Evolutionary conservation across 306 rosid genomes (phyloP), one percentile per base, ranked within the genome.

Genomic region (Lathyrus aphaca): DNA sequence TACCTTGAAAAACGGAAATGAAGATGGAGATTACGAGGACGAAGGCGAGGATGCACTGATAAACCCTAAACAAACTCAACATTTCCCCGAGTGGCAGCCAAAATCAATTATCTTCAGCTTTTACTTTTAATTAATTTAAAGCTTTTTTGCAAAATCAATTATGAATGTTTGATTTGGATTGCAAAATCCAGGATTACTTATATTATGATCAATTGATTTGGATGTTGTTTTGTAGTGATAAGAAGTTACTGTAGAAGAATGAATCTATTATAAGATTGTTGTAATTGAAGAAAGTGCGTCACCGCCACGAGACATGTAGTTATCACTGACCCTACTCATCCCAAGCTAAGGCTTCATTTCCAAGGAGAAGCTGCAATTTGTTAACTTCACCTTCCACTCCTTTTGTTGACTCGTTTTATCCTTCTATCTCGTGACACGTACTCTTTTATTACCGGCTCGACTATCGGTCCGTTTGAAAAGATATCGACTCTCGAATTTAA

Each of bases 31-130:
- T 39, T 3, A 77, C 25, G 21, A 82, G 68, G 64, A 76, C 16
- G 67, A 71, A 59, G 10, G 58, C 59, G 43, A 63, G 79, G 74
- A 77, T 1, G 75, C 58, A 64, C 53, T 71, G 82, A 44, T 80
- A 73, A 84, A 75, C 82, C 87, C 80, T 71, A 66, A 32, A 48
- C 23, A 87, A 79, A 35, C 72, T 75, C 77, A 75, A 81, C 87
- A 82, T 84, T 80, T 77, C 69, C 39, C 39, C 5, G 44, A 79
- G 40, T 68, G 59, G 51, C 8, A 38, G 59, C 16, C 48, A 62
- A 60, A 43, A 72, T 40, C 60, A 63, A 67, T 14, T 67, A 23
- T 25, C 17, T 14, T 25, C 39, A 43, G 49, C 57, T 69, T 32
- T 62, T 30, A 29, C 42, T 27, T 29, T 17, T 8, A 49, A 49